phyloP scores from a whole-genome alignment of 2,329 filamentous ascomycete species.

The Talaromyces sp. region DNA sequence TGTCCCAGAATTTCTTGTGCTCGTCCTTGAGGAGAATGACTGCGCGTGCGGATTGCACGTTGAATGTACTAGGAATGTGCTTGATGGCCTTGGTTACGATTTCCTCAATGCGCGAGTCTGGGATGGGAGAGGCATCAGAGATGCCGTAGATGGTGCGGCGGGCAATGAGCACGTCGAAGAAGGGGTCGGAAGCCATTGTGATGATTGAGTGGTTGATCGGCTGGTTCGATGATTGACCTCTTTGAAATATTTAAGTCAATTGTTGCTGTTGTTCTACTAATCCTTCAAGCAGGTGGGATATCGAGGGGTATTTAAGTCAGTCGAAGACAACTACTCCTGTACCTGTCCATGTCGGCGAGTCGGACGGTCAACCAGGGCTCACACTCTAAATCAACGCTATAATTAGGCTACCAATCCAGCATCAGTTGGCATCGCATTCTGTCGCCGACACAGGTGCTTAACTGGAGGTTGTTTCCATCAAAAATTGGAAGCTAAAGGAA shows the following conservation, averaged over 20 bases:
- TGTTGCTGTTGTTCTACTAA: neutral
- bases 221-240: neutral
- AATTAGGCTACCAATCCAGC: neutral
- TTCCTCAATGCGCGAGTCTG: constrained; percentile 30
- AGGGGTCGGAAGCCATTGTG: constrained; percentile 17
- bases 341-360: neutral
- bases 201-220: neutral
- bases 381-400: neutral
- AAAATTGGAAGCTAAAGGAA: neutral
- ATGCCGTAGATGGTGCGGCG: constrained; percentile 32
- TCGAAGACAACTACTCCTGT: neutral
- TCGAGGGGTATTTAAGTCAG: neutral
- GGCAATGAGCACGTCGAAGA: constrained; percentile 27
- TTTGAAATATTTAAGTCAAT: too few species aligned
- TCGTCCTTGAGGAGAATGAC: constrained; percentile 73
- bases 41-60: constrained; percentile 64
- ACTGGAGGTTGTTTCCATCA: neutral
- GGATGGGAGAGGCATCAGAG: constrained; percentile 27
- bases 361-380: neutral
- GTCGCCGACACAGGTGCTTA: neutral
- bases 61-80: constrained; percentile 65
- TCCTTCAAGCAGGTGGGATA: neutral
- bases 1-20: constrained; percentile 81
- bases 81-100: constrained; percentile 48
- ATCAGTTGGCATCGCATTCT: neutral